Base-by-base conservation (phyloP, 148 eudicot genomes). In the Nepenthes gracilis region DNA sequence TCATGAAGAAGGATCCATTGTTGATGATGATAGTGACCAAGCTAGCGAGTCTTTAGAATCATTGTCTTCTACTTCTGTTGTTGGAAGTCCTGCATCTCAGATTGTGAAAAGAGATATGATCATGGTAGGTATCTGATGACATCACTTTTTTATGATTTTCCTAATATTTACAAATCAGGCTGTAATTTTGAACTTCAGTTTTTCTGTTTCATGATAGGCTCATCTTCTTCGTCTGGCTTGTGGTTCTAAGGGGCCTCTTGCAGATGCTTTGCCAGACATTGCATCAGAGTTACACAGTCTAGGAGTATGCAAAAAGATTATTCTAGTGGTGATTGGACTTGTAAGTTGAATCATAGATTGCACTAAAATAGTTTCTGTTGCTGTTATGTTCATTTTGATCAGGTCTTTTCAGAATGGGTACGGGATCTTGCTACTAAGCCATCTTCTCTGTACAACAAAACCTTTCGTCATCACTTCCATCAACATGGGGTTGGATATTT, bases 171-270 rank as follows among this genome's bases (percentile, higher is more conserved):
- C 45, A 40, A 8, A 40, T 40, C 8, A 3, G 45, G 45, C 8
- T 40, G 4, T 40, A 23, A 40, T 40, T 3, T 40, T 40, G 12
- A 49, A 49, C 53, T n/a, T 49, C 10, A 12, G 10, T 49, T 49
- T 55, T 35, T 71, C 57, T 51, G 14, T 40, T 58, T 47, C 60
- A n/a, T 67, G 60, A 34, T 73, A 93, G 99, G 99, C 85, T 72
- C 99, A 93, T 71, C 92, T 93, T 74, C 87, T 93, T 75, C 99
- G 97, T 53, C 64, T 89, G 75, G 95, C 97, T 63, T 89, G 97
- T 74, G 75, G 87, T 63, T 74, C 95, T 56, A 86, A 86, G 65
- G 88, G 89, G 36, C 85, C 88, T 12, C 84, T 93, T 59, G 78
- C 79, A 57, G 85, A 84, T 67, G 81, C 84, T 72, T 86, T 93